Evolutionary conservation across 2,329 filamentous ascomycete species (phyloP).

Genomic region (Plectosphaerella cucumerina): DNA sequence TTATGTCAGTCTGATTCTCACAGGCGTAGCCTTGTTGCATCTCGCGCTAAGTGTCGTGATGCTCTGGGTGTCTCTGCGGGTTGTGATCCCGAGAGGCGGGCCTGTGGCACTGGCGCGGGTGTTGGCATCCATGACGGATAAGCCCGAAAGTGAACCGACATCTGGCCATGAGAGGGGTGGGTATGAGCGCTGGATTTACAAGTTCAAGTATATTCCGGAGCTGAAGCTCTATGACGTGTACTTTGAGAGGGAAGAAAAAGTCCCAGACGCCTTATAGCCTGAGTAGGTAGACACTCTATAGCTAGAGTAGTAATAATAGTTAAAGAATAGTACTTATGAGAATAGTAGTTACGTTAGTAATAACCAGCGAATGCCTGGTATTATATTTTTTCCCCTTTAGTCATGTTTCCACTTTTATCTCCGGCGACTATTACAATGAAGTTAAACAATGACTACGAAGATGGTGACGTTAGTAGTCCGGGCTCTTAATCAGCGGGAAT

Average conservation of each 20-base stretch:
- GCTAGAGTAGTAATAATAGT: too few relatives aligned
- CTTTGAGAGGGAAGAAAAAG: slow-evolving; percentile 5
- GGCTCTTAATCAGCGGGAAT: not conserved
- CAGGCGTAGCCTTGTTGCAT: slow-evolving; percentile 24
- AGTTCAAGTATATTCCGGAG: not conserved
- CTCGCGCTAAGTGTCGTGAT: slow-evolving; percentile 18
- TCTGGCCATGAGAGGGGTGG: not conserved
- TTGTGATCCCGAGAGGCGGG: slow-evolving; percentile 15
- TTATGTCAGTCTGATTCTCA: slow-evolving; percentile 23
- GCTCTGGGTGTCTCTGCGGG: slow-evolving; percentile 17
- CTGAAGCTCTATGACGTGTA: slow-evolving; percentile 8
- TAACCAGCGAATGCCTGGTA: not conserved
- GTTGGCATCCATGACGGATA: slow-evolving; percentile 5
- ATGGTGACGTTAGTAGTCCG: not conserved
- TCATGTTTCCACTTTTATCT: not conserved
- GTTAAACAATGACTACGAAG: not conserved
- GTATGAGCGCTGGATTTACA: slow-evolving; percentile 7
- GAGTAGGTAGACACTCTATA: too few relatives aligned
- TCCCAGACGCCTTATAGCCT: too few relatives aligned
- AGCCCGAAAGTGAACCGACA: slow-evolving; percentile 2
- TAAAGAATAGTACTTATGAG: too few relatives aligned
- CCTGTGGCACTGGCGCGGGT: slow-evolving; percentile 9
- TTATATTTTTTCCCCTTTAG: not conserved
- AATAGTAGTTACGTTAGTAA: not conserved
- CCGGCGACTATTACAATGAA: not conserved